A percentile compares a stretch with the other conserved stretches of the same genome.
phyloP scores from a whole-genome alignment of 176 grass and related monocot species.

The Musa itinerans region DNA sequence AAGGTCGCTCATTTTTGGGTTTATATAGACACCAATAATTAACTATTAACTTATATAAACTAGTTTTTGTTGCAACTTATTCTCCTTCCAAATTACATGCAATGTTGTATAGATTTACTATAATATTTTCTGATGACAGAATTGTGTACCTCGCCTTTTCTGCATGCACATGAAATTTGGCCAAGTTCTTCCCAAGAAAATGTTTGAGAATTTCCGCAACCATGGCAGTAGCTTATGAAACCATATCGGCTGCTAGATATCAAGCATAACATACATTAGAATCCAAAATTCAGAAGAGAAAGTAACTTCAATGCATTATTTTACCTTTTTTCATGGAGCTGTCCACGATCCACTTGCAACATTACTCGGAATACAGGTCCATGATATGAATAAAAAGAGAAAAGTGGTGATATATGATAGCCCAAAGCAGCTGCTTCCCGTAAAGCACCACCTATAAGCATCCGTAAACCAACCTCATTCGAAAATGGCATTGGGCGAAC shows the following conservation, averaged over 20 bases:
- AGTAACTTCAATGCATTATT: background rate
- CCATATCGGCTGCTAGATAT: conserved; percentile 56
- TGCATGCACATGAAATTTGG: conserved; percentile 62
- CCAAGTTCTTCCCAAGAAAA: conserved; percentile 81
- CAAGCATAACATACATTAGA: conserved; percentile 8
- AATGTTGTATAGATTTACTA: background rate
- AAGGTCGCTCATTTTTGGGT: too few species aligned
- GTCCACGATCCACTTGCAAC: conserved; percentile 48
- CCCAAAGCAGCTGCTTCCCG: conserved; percentile 73
- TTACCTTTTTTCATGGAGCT: conserved; percentile 61
- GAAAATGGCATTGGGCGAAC: conserved; percentile 86
- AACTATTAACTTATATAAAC: too few species aligned
- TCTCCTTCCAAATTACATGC: background rate
- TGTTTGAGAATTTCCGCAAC: conserved; percentile 67
- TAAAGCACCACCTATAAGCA: conserved; percentile 85
- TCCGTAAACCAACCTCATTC: conserved; percentile 86
- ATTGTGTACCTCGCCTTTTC: conserved; percentile 46
- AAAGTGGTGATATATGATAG: conserved; percentile 73
- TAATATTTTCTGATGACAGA: background rate
- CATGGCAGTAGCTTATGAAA: conserved; percentile 78
- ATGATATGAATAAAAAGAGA: conserved; percentile 82
- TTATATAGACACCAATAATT: background rate
- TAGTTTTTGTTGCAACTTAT: background rate
- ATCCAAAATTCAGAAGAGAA: conserved; percentile 14
- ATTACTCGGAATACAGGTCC: conserved; percentile 80